Evolutionary conservation across 1,284 basidiomycete genomes (phyloP), one percentile per base, ranked within the genome.

Genomic region (Ganoderma meredithae): DNA sequence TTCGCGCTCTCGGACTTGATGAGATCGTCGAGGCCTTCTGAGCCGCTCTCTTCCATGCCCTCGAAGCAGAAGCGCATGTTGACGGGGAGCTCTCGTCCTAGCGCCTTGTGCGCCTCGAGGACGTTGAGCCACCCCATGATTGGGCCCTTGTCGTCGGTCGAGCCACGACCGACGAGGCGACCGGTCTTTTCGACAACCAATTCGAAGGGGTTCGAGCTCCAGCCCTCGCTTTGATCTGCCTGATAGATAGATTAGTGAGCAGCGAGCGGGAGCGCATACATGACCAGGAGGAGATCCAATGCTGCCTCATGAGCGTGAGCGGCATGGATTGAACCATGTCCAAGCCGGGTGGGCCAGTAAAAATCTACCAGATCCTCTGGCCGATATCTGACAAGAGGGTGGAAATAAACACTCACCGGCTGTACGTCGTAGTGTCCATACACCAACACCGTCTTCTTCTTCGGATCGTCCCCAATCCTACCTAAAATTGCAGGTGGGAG

Each of bases 11-110:
- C 96, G 60, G 84, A 85, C 72, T 87, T 83, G 74, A 99, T 96
- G 62, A 98, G 88, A 64, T 95, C 95, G 77, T 99, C 97, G 13
- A 99, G 86, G 7, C 96, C 96, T 75, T 96, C 95, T 56, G 93
- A 95, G 8, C 97, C 97, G 74, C 88, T 94, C 84, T 99, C 97
- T 81, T 99, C 97, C 98, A 99, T 99, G 10, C 97, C 96, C 80
- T 99, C 97, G 77, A 99, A 97, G 84, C 95, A 96, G 85, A 96
- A 93, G 76, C 92, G 90, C 74, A 99, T 81, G 82, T 99, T 99
- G 65, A 99, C 97, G 1, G 97, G 97, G 22, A 99, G 86, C 63
- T 92, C 89, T 65, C 92, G 84, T 55, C 88, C 86, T 60, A 91
- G 88, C 70, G 90, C 80, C 66, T 86, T 83, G 70, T 99, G 96